Percentiles rank a stretch among this genome's conserved stretches.
These are phyloP conservation scores for Pleurotus cornucopiae DNA, from an alignment of 768 basidiomycete genomes.

Conservation along the genomic window DNA sequence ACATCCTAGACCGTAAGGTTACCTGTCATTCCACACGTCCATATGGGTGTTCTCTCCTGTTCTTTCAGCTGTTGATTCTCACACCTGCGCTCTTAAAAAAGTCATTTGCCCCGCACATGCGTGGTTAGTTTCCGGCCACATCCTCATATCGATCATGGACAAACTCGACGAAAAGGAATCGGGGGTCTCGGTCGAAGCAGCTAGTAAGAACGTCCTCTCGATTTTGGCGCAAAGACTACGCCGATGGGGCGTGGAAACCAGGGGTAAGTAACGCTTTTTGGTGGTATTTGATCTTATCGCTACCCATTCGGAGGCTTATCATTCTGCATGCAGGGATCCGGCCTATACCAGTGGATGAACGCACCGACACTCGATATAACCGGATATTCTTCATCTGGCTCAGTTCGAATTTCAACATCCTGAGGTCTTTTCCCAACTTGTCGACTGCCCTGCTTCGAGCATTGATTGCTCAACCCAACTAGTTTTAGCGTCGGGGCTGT, in stretches of 20 bases:
- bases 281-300: background rate
- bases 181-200: too few species aligned
- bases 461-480: background rate
- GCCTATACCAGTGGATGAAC: slow-evolving; percentile 52
- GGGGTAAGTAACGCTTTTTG: background rate
- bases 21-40: too few species aligned
- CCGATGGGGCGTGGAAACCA: slow-evolving; percentile 5
- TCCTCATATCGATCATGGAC: too few species aligned
- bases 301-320: background rate
- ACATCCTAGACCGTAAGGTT: too few species aligned
- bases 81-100: too few species aligned
- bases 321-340: slow-evolving; percentile 33
- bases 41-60: too few species aligned
- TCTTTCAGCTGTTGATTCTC: too few species aligned
- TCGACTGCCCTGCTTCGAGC: too few species aligned
- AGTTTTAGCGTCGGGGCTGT: slow-evolving; percentile 69
- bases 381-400: slow-evolving; percentile 81
- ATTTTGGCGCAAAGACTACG: background rate
- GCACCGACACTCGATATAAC: slow-evolving; percentile 56
- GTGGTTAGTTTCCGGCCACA: too few species aligned
- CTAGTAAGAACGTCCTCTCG: background rate
- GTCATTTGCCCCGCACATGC: too few species aligned
- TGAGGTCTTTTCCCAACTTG: slow-evolving; percentile 25
- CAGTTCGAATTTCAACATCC: slow-evolving; percentile 66
- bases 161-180: too few species aligned